These are phyloP conservation scores for Hypsizygus ulmarius DNA, from an alignment of 1,284 basidiomycete genomes.

Conservation along the genomic window DNA sequence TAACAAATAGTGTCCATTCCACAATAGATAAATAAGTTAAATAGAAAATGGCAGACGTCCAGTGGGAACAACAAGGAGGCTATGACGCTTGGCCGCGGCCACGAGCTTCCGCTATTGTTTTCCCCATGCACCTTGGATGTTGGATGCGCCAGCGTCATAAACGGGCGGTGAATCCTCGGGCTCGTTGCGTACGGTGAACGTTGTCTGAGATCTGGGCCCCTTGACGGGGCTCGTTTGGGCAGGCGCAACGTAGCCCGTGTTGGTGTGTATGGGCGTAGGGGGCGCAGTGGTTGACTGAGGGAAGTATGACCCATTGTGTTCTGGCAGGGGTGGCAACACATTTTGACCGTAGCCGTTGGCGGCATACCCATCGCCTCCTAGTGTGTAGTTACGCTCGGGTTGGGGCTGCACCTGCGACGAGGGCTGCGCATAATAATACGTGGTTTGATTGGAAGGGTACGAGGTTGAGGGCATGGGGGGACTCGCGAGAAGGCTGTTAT, in stretches of 20 bases:
- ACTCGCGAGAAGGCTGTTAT: slow-evolving; percentile 25
- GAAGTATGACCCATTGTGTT: slow-evolving; percentile 27
- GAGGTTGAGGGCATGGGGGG: slow-evolving; percentile 17
- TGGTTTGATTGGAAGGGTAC: slow-evolving; percentile 25
- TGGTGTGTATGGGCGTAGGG: slow-evolving; percentile 33
- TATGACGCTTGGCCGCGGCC: neutral
- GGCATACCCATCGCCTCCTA: slow-evolving; percentile 58
- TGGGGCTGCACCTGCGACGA: slow-evolving; percentile 30
- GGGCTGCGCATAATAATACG: slow-evolving; percentile 27
- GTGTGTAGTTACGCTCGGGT: slow-evolving; percentile 53
- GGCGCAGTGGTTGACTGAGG: slow-evolving; percentile 20
- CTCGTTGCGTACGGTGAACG: slow-evolving; percentile 32
- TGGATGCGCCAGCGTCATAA: slow-evolving; percentile 57
- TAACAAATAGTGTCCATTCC: slow-evolving; percentile 9
- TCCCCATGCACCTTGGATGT: slow-evolving; percentile 49
- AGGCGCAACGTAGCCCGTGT: slow-evolving; percentile 25
- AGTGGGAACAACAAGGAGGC: slow-evolving; percentile 13
- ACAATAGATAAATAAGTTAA: slow-evolving; percentile 9
- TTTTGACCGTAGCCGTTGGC: slow-evolving; percentile 51
- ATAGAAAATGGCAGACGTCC: neutral
- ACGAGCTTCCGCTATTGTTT: slow-evolving; percentile 29
- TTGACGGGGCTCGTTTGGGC: slow-evolving; percentile 36
- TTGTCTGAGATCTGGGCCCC: slow-evolving; percentile 37
- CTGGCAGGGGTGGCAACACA: slow-evolving; percentile 41
- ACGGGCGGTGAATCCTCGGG: slow-evolving; percentile 53